Percentiles rank a stretch among this genome's conserved stretches.
These are phyloP conservation scores for Metschnikowia orientalis DNA, from an alignment of 805 yeast genomes.

Conservation along the genomic window DNA sequence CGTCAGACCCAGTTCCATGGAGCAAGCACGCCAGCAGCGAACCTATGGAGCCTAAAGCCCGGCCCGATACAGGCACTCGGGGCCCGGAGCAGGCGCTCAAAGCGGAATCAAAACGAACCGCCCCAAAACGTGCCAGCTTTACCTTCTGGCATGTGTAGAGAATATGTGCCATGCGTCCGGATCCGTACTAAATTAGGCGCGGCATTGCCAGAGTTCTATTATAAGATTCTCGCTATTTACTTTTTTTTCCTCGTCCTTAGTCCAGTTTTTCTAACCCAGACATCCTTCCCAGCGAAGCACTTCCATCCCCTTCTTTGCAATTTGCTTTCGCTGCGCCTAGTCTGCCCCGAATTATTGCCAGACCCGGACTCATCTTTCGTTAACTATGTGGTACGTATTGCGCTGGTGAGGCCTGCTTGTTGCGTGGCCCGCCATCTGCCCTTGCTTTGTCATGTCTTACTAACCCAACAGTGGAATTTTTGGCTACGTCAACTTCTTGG, in stretches of 20 bases:
- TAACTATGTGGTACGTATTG: conserved; percentile 15
- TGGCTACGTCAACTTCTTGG: conserved; percentile 94
- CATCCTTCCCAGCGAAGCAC: background rate
- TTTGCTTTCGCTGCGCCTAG: too few species aligned
- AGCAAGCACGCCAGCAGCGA: too few species aligned
- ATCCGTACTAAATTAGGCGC: conserved; percentile 4
- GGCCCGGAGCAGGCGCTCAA: too few species aligned
- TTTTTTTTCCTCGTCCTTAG: conserved; percentile 3
- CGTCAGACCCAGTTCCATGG: too few species aligned
- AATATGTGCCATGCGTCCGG: conserved; percentile 1
- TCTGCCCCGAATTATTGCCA: too few species aligned
- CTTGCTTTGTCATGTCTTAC: conserved; percentile 7
- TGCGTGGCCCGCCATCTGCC: background rate
- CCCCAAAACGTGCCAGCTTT: too few species aligned
- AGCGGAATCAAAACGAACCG: too few species aligned
- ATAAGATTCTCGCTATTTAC: conserved; percentile 5
- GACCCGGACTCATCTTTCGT: too few species aligned
- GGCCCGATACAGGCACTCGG: too few species aligned
- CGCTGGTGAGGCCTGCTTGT: too few species aligned
- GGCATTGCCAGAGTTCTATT: conserved; percentile 5
- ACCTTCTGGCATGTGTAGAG: conserved; percentile 6
- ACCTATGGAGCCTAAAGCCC: too few species aligned
- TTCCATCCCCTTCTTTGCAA: too few species aligned
- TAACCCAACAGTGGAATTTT: conserved; percentile 74
- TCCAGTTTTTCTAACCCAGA: conserved; percentile 1